phyloP scores from a whole-genome alignment of 108 stramenopile genomes.

The Cyclotella atomus region DNA sequence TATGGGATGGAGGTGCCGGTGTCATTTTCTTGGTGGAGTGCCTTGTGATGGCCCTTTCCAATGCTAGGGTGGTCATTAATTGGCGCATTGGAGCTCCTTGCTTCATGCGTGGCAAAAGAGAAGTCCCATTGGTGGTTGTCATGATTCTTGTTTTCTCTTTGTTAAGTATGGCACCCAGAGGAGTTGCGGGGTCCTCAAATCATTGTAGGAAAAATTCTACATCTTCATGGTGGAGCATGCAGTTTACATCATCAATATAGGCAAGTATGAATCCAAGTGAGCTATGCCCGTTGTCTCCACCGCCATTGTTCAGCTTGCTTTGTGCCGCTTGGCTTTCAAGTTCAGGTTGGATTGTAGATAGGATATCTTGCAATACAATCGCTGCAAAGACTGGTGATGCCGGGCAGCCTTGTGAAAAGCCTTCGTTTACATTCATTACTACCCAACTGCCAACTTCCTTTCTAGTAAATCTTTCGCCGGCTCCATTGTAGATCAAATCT shows the following conservation, averaged over 20 bases:
- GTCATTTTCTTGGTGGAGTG: neutral
- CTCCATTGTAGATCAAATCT: neutral
- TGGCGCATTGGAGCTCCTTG: too few species aligned
- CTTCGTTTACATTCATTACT: neutral
- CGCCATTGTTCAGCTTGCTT: neutral
- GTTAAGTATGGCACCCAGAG: neutral
- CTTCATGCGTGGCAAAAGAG: too few species aligned
- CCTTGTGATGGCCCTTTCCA: neutral
- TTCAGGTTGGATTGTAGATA: neutral
- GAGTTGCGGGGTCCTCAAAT: neutral
- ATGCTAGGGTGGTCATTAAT: too few species aligned
- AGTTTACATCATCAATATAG: neutral
- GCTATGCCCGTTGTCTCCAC: neutral
- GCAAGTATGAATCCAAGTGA: neutral
- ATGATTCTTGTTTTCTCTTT: neutral
- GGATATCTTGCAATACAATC: slow-evolving; percentile 16
- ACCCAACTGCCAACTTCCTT: neutral
- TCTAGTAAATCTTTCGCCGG: neutral
- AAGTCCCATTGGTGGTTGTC: neutral
- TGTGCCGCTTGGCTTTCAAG: neutral
- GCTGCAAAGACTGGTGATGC: too few species aligned
- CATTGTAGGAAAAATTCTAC: neutral
- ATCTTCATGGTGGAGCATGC: neutral
- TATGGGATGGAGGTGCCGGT: neutral
- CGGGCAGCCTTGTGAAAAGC: too few species aligned